A percentile compares a stretch with the other conserved stretches of the same genome.
Conservation (phyloP, 352 stramenopile species). For the Globisporangium paroecandrum region DNA sequence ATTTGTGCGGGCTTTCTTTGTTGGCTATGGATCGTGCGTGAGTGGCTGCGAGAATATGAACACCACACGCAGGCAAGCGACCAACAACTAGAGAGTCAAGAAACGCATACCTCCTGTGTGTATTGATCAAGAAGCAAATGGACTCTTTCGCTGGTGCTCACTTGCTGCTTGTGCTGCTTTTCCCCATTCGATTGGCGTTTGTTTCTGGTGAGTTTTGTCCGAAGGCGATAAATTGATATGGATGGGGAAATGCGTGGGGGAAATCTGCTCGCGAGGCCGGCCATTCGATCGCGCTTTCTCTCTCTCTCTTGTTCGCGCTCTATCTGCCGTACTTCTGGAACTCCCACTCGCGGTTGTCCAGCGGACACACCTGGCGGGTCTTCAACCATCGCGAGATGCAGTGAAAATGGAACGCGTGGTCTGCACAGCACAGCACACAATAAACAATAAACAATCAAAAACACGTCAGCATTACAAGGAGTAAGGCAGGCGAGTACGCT, state of each 20-base stretch:
- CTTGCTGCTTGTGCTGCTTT: slow-evolving; percentile 2
- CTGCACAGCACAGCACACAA: slow-evolving; percentile 75
- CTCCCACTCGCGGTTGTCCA: slow-evolving; percentile 99
- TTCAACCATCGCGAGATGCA: slow-evolving; percentile 99
- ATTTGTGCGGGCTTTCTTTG: not conserved
- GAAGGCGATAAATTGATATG: slow-evolving; percentile 5
- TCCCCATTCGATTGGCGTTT: not conserved
- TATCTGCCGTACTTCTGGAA: slow-evolving; percentile 97
- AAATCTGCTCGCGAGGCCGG: not conserved
- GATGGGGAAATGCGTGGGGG: not conserved
- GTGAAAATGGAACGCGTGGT: slow-evolving; percentile 99
- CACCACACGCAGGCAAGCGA: not conserved
- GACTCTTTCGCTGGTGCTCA: not conserved
- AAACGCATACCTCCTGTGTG: not conserved
- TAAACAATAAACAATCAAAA: slow-evolving; percentile 57
- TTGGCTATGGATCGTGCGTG: not conserved
- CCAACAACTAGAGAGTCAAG: not conserved
- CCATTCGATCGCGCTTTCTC: not conserved
- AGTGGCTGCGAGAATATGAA: not conserved
- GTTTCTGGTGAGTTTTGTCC: not conserved
- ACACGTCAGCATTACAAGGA: slow-evolving; percentile 29
- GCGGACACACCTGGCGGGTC: slow-evolving; percentile 97
- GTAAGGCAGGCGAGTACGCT: too few species aligned
- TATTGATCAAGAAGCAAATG: not conserved
- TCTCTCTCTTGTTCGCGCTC: not conserved